Conservation (phyloP, 192 early-diverging fungal species). For the Entrophospora sp. region DNA sequence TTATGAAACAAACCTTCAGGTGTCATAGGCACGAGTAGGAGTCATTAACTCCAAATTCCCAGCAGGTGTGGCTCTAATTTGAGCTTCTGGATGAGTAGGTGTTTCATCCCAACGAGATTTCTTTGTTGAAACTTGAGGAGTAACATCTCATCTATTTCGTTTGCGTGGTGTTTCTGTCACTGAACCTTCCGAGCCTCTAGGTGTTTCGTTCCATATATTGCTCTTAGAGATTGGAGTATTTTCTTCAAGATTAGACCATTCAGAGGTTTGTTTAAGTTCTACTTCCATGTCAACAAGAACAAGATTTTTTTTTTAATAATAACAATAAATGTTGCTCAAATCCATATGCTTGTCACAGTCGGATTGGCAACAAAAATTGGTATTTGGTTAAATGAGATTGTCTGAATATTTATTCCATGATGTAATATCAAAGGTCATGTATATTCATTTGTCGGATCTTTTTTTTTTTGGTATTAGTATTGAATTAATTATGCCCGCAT, state of each 20-base stretch:
- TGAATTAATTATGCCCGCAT: too few species aligned
- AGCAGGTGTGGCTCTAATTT: constrained; percentile 70
- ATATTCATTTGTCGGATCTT: too few species aligned
- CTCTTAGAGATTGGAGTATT: constrained; percentile 36
- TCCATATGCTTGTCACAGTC: too few species aligned
- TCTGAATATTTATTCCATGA: too few species aligned
- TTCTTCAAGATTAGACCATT: constrained; percentile 43
- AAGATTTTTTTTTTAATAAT: too few species aligned
- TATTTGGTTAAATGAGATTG: too few species aligned
- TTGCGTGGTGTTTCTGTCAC: constrained; percentile 36
- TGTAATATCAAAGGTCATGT: too few species aligned
- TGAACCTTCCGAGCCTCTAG: constrained; percentile 36
- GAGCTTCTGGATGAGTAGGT: constrained; percentile 51
- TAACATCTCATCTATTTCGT: constrained; percentile 73
- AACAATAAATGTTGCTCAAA: too few species aligned
- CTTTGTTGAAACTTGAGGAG: constrained; percentile 61
- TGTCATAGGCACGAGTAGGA: constrained; percentile 75
- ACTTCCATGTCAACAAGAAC: constrained; percentile 62
- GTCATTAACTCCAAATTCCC: constrained; percentile 71
- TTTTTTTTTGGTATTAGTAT: too few species aligned
- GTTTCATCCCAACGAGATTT: constrained; percentile 97
- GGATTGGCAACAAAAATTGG: too few species aligned
- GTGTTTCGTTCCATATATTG: constrained; percentile 82
- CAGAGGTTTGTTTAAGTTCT: constrained; percentile 40
- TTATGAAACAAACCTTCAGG: constrained; percentile 61